Evolutionary conservation across 2,329 filamentous ascomycete genomes (phyloP), one percentile per base, ranked within the genome.

Genomic region (Ascochyta viciae-villosae): DNA sequence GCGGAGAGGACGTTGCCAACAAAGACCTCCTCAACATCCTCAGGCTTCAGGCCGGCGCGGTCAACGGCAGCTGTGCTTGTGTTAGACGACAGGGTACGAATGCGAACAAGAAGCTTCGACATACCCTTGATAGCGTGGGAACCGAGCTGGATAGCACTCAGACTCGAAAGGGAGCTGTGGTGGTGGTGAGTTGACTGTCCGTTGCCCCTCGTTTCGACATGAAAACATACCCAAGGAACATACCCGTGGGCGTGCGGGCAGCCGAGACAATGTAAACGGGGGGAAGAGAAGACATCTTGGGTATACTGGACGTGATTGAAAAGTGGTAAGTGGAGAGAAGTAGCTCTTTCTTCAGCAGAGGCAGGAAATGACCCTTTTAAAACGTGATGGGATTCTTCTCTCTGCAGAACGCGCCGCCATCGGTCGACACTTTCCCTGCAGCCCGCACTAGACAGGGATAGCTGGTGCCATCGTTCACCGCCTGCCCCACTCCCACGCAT

Each of bases 1-100:
- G 94, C 95, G 57, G 93, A 96, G 71, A 99, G 86, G 66, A 99
- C 95, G 83, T 99, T 99, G 78, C 95, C 95, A 75, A 97, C 96
- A 83, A 95, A 96, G 74, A 99, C 92, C 78, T 99, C 95, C 76
- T 99, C 88, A 55, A 99, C 91, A 76, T 96, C 87, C 71, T 92
- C 87, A 51, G 92, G 85, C 81, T 96, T 93, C 81, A 99, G 87
- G 72, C 89, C 85, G 52, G 95, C 91, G 72, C 92, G 89, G 80
- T 92, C 89, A 65, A 99, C 86, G 60, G 94, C 94, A 73, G 85
- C 84, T 86, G 65, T 15, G 29, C 19, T 41, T 10, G 8, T 46
- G 44, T 73, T 55, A 73, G 67, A 45, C 40, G 44, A 57, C 50
- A 52, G 49, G 39, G 2, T 51, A 62, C 48, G 62, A 46, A 52